Base-by-base conservation (phyloP, 2,329 filamentous ascomycete species). In the Elsinoe batatas region DNA sequence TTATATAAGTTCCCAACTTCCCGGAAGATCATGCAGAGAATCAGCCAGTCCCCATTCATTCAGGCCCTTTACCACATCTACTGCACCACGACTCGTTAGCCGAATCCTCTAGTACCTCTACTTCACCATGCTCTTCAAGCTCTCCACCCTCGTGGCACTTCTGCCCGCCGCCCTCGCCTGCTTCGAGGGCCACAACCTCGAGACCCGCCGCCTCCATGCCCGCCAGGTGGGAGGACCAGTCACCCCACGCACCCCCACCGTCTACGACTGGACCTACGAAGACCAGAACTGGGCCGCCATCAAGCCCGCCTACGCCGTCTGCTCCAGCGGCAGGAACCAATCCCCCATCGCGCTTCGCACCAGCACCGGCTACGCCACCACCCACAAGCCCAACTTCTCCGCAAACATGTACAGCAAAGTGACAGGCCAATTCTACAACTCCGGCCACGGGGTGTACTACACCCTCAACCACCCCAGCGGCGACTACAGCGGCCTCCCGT, bases 151-250 rank as follows among this genome's bases (percentile, higher is more conserved):
- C 47, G 47, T 33, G 32, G 47, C 47, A 10, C 35, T 51, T 11
- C 15, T 51, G 47, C 47, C 47, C n/a, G 47, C 47, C 4, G 32
- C 47, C 35, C 33, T 51, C 35, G 47, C 47, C 33, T 51, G 47
- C 33, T 51, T 51, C 47, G 47, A 51, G 47, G 47, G 47, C 8
- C 47, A 51, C 47, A 51, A 51, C 47, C 47, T 51, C 35, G 32
- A 51, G 47, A 51, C 47, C 8, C 47, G 32, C n/a, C 47, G 47
- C 17, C 5, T 51, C 15, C 47, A 51, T 38, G 47, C 47, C 10
- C 47, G 47, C 33, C 47, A 51, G 47, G 47, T 51, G 3, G 47
- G 47, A 22, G 47, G 47, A 7, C 47, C 47, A 15, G 47, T 51
- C 47, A 51, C 32, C n/a, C 47, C 47, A 26, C 47, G 47, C 35